These are phyloP conservation scores for Exophiala mesophila DNA, from an alignment of 2,329 filamentous ascomycete genomes.

Conservation along the genomic window DNA sequence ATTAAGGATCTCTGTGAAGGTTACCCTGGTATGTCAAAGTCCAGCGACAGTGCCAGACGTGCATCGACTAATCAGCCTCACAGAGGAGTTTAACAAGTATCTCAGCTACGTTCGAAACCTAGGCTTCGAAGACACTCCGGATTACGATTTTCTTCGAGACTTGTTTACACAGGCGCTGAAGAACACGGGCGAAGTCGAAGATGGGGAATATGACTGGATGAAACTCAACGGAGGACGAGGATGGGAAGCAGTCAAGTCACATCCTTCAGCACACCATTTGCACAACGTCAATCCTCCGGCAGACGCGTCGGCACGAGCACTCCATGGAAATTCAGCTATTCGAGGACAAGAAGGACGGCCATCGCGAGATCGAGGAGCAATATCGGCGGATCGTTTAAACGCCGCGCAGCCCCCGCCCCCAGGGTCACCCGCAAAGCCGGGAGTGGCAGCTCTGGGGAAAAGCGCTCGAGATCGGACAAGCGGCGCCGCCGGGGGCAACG, in stretches of 20 bases:
- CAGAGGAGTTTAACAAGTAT: constrained; percentile 96
- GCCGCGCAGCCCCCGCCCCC: constrained; percentile 85
- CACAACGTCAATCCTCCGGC: constrained; percentile 74
- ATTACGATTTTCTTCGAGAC: constrained; percentile 96
- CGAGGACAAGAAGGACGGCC: constrained; percentile 29
- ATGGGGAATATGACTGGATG: constrained; percentile 99
- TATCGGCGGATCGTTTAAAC: constrained; percentile 87
- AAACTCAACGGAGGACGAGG: constrained; percentile 91
- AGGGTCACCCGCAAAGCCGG: constrained; percentile 67
- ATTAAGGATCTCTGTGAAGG: constrained; percentile 97
- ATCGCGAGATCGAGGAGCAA: constrained; percentile 58
- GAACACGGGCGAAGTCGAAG: constrained; percentile 88
- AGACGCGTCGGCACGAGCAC: constrained; percentile 77
- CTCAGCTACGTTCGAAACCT: constrained; percentile 95
- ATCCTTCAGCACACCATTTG: constrained; percentile 66
- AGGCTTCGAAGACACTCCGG: constrained; percentile 95
- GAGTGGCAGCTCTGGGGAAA: constrained; percentile 57
- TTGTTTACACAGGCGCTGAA: constrained; percentile 95
- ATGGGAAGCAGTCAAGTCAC: constrained; percentile 74
- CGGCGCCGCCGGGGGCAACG: constrained; percentile 53
- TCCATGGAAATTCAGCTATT: constrained; percentile 61
- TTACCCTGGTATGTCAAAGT: constrained; percentile 62
- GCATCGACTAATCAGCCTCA: constrained; percentile 30
- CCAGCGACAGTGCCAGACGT: background rate
- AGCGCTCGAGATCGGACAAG: constrained; percentile 64